Conservation (phyloP, 371 early-diverging fungal species). For the Choanephora cucurbitarum region DNA sequence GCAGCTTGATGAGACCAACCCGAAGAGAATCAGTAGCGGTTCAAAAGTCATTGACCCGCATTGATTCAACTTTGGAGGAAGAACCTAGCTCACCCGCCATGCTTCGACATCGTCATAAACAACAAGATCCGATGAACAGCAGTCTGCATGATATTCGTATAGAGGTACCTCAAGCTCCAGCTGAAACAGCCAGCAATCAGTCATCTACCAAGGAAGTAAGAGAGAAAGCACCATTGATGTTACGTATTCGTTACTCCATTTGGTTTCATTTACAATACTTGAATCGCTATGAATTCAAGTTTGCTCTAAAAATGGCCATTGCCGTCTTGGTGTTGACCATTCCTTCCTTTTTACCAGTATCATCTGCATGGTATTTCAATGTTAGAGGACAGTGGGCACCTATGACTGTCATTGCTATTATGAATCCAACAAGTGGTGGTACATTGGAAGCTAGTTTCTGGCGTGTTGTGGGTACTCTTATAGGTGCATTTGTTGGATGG, state of each 20-base stretch:
- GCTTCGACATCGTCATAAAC: slow-evolving; percentile 6
- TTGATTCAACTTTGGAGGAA: background rate
- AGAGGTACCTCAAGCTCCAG: slow-evolving; percentile 6
- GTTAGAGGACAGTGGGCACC: slow-evolving; percentile 64
- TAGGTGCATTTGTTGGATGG: slow-evolving; percentile 56
- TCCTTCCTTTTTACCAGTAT: slow-evolving; percentile 54
- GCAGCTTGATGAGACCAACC: slow-evolving; percentile 21
- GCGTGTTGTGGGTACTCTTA: slow-evolving; percentile 59
- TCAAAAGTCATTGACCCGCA: background rate
- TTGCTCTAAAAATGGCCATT: slow-evolving; percentile 61
- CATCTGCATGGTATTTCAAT: slow-evolving; percentile 35
- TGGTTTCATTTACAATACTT: slow-evolving; percentile 50
- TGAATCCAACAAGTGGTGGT: slow-evolving; percentile 65
- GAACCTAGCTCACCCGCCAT: slow-evolving; percentile 10
- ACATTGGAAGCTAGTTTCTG: slow-evolving; percentile 55
- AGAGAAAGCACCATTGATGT: slow-evolving; percentile 16
- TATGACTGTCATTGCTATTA: slow-evolving; percentile 60
- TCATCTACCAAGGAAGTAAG: background rate
- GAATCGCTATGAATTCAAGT: slow-evolving; percentile 55
- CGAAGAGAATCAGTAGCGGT: slow-evolving; percentile 10
- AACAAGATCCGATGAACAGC: background rate
- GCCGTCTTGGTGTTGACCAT: slow-evolving; percentile 48
- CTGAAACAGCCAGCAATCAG: slow-evolving; percentile 5
- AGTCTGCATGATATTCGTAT: slow-evolving; percentile 9
- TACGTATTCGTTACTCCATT: slow-evolving; percentile 46